Conservation (phyloP, 108 stramenopile species). For the Skeletonema grethae region DNA sequence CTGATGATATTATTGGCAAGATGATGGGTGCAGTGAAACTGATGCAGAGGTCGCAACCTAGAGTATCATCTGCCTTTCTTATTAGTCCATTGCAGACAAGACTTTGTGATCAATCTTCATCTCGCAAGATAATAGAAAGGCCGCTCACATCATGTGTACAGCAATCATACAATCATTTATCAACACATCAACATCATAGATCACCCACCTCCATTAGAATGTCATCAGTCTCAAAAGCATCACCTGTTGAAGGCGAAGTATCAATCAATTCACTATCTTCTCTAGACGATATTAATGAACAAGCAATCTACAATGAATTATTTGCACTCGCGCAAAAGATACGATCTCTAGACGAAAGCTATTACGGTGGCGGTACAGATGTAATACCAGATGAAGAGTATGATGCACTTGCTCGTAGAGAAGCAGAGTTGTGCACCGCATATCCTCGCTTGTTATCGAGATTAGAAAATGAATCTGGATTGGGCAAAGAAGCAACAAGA, state of each 20-base stretch:
- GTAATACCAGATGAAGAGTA: conserved; percentile 71
- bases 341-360: conserved; percentile 55
- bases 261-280: neutral
- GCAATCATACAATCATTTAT: neutral
- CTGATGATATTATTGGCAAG: neutral
- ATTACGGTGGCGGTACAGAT: conserved; percentile 30
- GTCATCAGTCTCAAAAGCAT: neutral
- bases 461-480: conserved; percentile 61
- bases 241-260: neutral
- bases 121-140: no score
- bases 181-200: neutral
- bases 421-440: conserved; percentile 57
- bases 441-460: conserved; percentile 62
- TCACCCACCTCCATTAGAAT: neutral
- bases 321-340: conserved; percentile 53
- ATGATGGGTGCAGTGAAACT: neutral
- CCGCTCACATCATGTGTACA: neutral
- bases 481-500: conserved; percentile 66
- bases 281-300: conserved; percentile 11
- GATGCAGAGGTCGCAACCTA: neutral
- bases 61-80: neutral
- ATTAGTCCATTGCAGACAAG: neutral
- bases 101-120: neutral
- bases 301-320: conserved; percentile 60
- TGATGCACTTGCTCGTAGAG: conserved; percentile 82